Evolutionary conservation across 1,139 yeast genomes (phyloP), one percentile per base, ranked within the genome.

Genomic region (Suhomyces bokatorum): DNA sequence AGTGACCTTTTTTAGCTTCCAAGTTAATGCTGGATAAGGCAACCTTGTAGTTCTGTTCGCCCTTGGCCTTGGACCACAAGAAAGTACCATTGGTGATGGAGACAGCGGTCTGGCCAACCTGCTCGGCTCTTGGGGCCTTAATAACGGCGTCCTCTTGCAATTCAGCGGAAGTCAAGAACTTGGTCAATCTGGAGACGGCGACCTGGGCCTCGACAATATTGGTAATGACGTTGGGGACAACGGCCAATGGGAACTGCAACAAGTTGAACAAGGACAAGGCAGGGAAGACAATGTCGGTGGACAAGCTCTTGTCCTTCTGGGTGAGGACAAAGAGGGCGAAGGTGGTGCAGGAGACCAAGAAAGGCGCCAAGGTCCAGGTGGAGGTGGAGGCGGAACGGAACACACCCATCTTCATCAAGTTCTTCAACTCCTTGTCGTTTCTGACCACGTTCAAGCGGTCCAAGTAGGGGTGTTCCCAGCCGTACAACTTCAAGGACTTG

Each of bases 221-320:
- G 24, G 96, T 85, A 51, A 93, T 81, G 15, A 93, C 95, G 81
- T 83, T 88, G 37, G 99, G 99, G 50, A 93, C 77, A 34, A 89
- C 87, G n/a, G 96, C 93, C 53, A 93, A 76, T 42, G 99, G 99
- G 80, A 95, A 93, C 2, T 86, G 78, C 49, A 93, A 76, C 60
- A 93, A 72, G 63, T 91, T 93, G 69, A 87, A 87, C 53, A 93
- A 75, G 1, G 97, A 79, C 53, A 93, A 75, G 1, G 98, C 96
- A 12, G 99, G 97, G 79, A 93, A 93, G 10, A 93, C 97, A 56
- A 91, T 77, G 57, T 93, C 98, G 11, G 97, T 89, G 1, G 95
- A 79, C 58, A 93, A 77, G 36, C 96, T 89, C 46, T 64, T 73
- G 46, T 80, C 78, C 44, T 72, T 73, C 54, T 83, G 81, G 36